Base-by-base conservation (phyloP, 164 flowering plant genomes). In the Stephania cephalantha region DNA sequence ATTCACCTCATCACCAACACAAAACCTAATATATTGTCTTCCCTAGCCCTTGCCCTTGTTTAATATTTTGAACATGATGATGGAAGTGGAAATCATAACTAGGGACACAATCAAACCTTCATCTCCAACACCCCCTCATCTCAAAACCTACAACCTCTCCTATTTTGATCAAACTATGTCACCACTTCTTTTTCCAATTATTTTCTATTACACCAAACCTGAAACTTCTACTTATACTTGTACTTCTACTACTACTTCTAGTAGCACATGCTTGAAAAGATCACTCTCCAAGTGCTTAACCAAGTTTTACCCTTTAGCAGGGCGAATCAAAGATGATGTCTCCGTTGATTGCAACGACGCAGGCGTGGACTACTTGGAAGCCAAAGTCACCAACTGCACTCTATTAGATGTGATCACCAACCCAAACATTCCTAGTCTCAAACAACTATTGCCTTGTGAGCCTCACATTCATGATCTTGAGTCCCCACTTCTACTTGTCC, bases 401-500 rank as follows among this genome's bases (percentile, higher is more conserved):
- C 71, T 69, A 9, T 25, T 6, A 42, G 71, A 69, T 69, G 9
- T 42, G 11, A 29, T 79, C n/a, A 18, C 31, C 5, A 18, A 78
- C 12, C 83, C 83, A 1, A 52, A 83, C 18, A 42, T 73, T 7
- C 46, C 78, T 5, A 25, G 63, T 18, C 64, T 87, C 17, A 69
- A 73, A 11, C 71, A 72, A 15, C 73, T 87, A 31, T 69, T 85
- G 18, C 87, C 86, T 6, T 70, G 72, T 18, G 75, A 78, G 5
- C 20, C 67, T 7, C n/a, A 31, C 7, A 68, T 22, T 48, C n/a
- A 58, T 22, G 44, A 46, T 52, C 44, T 44, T 1, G 61, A 64
- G 20, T 7, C 35, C n/a, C 20, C 45, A 8, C 45, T 81, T 11
- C 72, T 83, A 2, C 80, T 78, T 13, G 50, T 88, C 46, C 90